These are phyloP conservation scores for Plasmodium fragile DNA, from an alignment of 169 alveolate genomes.

Conservation along the genomic window DNA sequence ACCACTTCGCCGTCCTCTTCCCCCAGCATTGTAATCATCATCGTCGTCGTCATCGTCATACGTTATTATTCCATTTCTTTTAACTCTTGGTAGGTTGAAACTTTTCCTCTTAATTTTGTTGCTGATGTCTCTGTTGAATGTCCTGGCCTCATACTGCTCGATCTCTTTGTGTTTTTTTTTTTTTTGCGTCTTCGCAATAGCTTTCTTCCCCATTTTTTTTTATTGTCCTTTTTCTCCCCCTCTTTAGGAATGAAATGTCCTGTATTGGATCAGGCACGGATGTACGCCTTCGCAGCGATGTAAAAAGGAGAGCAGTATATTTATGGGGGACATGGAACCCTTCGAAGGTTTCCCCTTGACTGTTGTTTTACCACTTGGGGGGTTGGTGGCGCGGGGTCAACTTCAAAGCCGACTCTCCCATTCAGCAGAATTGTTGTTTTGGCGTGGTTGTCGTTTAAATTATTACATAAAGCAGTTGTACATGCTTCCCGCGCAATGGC, in stretches of 20 bases:
- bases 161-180: background rate
- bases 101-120: constrained; percentile 10
- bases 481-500: background rate
- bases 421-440: no score
- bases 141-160: constrained; percentile 1
- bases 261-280: background rate
- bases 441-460: background rate
- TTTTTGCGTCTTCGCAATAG: background rate
- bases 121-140: constrained; percentile 21
- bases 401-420: background rate
- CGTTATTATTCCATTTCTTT: constrained; percentile 18
- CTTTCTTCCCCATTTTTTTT: background rate
- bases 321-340: background rate
- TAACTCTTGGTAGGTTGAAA: constrained; percentile 56
- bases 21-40: background rate
- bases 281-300: background rate
- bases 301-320: background rate
- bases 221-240: background rate
- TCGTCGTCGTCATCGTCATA: constrained; percentile 35
- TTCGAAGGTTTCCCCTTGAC: background rate
- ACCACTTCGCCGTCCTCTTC: background rate
- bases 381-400: background rate
- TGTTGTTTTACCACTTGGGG: background rate
- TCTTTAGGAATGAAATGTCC: background rate
- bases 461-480: background rate